phyloP scores from a whole-genome alignment of 2,329 filamentous ascomycete genomes.

The Ophiostoma piceae region DNA sequence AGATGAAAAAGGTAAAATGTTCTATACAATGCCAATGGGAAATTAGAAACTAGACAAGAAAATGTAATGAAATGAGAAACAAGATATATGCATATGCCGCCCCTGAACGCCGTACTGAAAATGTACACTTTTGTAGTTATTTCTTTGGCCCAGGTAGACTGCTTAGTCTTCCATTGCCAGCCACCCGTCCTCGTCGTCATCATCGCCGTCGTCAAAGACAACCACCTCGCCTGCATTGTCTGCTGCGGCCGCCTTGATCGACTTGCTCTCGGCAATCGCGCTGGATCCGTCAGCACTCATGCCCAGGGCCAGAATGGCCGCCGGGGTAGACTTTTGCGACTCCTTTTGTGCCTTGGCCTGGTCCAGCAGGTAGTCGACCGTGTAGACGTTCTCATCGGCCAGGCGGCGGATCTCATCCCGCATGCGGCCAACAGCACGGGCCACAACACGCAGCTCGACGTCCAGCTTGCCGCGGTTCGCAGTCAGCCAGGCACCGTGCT shows the following conservation, averaged over 20 bases:
- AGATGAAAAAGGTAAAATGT: background rate
- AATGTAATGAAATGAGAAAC: background rate
- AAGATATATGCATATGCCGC: conserved; percentile 9
- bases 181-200: conserved; percentile 25
- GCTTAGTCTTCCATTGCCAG: conserved; percentile 21
- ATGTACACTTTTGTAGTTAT: conserved; percentile 1
- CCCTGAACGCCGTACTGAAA: conserved; percentile 19
- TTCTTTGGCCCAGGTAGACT: background rate
- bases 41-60: conserved; percentile 1
- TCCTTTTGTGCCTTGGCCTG: conserved; percentile 38
- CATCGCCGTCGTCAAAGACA: conserved; percentile 21
- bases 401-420: conserved; percentile 75
- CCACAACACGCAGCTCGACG: conserved; percentile 75
- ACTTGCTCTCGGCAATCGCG: conserved; percentile 6
- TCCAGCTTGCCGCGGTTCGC: conserved; percentile 75
- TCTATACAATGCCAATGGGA: conserved; percentile 13
- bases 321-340: conserved; percentile 21
- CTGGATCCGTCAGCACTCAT: background rate
- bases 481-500: conserved; percentile 79
- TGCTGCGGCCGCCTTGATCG: conserved; percentile 9
- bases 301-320: conserved; percentile 1
- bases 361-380: conserved; percentile 72
- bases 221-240: conserved; percentile 10
- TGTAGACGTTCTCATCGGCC: conserved; percentile 83
- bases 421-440: conserved; percentile 73